Evolutionary conservation across 164 flowering plant species (phyloP), one percentile per base, ranked within the genome.

Genomic region (Vitis cinerea): DNA sequence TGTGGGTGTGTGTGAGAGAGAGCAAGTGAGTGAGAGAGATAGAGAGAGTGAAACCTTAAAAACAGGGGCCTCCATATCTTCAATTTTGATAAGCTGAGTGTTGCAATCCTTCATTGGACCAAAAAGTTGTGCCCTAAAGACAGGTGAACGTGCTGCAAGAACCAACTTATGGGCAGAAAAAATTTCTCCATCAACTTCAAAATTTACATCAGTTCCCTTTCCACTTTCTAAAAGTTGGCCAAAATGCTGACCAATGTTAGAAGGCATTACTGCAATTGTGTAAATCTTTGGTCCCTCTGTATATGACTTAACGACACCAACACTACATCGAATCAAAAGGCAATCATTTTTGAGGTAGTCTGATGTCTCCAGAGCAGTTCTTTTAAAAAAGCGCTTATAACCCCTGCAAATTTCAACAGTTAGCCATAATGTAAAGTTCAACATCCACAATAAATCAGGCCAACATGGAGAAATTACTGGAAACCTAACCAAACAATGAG

Each of bases 61-160:
- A 73, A 90, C 91, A 44, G 97, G 84, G 59, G 90, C 84, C 73
- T 89, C 92, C 71, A 94, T 88, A 70, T 92, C 98, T 74, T 94
- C 95, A 58, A 94, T 83, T 66, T 79, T 84, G 59, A 93, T 86
- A 63, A 76, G 80, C 63, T 79, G 60, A 1, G 87, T 83, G 66
- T 83, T 85, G 60, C 59, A 81, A 79, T 88, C 93, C 71, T 83
- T 89, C 87, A 87, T 80, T 23, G 90, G 94, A 51, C 97, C 94
- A 85, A 84, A 91, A 73, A 91, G 89, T 76, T 93, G 98, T 29
- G 98, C 98, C 77, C 88, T 83, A 76, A 93, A 93, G 16, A 93
- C 98, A 61, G 94, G 97, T 50, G 98, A 93, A 2, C 98, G 89
- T 50, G 92, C 92, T 16, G 98, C 97, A 75, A 93, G 90, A 29